These are phyloP conservation scores for Suillus subluteus DNA, from an alignment of 768 basidiomycete species.

Conservation along the genomic window DNA sequence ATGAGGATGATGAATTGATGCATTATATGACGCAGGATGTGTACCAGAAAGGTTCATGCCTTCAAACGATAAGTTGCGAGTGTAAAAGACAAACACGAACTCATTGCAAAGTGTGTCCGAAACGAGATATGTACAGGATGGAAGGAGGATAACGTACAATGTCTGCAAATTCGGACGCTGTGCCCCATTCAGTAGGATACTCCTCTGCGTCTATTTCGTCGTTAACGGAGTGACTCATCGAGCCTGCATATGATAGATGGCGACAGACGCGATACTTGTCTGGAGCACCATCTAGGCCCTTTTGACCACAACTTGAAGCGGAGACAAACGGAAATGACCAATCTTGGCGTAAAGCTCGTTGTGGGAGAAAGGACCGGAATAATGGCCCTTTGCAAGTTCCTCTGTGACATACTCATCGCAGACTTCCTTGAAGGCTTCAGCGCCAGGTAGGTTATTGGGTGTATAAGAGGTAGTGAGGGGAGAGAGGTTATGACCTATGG, in stretches of 20 bases:
- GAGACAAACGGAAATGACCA: neutral
- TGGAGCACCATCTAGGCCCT: neutral
- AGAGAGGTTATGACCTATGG: neutral
- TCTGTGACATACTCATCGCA: neutral
- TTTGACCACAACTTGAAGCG: neutral
- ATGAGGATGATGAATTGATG: too few relatives aligned
- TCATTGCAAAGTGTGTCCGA: too few relatives aligned
- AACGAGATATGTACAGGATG: too few relatives aligned
- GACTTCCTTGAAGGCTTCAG: too few relatives aligned
- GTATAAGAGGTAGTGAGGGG: neutral
- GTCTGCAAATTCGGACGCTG: neutral
- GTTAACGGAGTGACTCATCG: neutral
- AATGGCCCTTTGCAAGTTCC: neutral
- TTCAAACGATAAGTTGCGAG: too few relatives aligned
- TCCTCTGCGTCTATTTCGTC: neutral
- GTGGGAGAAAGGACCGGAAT: neutral
- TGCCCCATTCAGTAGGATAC: too few relatives aligned
- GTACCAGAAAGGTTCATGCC: too few relatives aligned
- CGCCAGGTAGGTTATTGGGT: rapidly evolving
- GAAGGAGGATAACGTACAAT: too few relatives aligned
- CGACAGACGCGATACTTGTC: neutral
- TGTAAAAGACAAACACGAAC: too few relatives aligned
- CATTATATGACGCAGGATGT: too few relatives aligned
- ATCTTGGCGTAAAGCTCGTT: neutral
- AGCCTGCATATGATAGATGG: neutral